Evolutionary conservation across 768 basidiomycete species (phyloP), one percentile per base, ranked within the genome.

Genomic region (Psilocybe tampanensis): DNA sequence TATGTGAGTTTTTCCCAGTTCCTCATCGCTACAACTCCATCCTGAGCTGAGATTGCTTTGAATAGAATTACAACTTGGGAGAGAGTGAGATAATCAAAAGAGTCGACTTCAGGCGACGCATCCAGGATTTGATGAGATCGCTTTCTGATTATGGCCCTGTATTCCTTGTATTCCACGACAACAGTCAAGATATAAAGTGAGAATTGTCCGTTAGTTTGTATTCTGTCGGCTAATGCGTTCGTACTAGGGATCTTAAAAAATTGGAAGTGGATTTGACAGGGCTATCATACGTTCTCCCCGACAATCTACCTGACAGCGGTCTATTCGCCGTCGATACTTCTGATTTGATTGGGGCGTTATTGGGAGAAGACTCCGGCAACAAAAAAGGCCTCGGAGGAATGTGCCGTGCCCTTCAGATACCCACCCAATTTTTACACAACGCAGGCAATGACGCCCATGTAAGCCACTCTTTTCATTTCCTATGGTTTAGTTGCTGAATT

Each of bases 401-500:
- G 26, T 90, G 88, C 69, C 73, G 75, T 44, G 82, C 86, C 50
- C 77, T 95, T 19, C 80, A 84, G 48, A 77, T 93, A 48, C 60
- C 72, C 0, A 81, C 83, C 1, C 61, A 77, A 32, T 75, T 78
- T 62, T 61, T 89, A 55, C 94, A 94, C 76, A 95, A 95, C 65
- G 92, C 90, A 1, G 92, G 92, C 0, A 94, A 94, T 65, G 91
- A 94, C 68, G 92, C 92, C 1, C 80, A 88, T 68, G 92, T 93
- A 63, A 41, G 86, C 73, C 15, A 24, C 24, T 24, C n/a, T 33
- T n/a, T n/a, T 18, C 17, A 29, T n/a, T 32, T 41, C 2, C 56
- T 8, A 15, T 51, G 4, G n/a, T 17, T 47, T 8, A 22, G 18
- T 6, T 32, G 33, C n/a, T 63, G 15, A 60, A 8, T 15, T 39